These are phyloP conservation scores for Celoporthe dispersa DNA, from an alignment of 2,329 filamentous ascomycete genomes.

Conservation along the genomic window DNA sequence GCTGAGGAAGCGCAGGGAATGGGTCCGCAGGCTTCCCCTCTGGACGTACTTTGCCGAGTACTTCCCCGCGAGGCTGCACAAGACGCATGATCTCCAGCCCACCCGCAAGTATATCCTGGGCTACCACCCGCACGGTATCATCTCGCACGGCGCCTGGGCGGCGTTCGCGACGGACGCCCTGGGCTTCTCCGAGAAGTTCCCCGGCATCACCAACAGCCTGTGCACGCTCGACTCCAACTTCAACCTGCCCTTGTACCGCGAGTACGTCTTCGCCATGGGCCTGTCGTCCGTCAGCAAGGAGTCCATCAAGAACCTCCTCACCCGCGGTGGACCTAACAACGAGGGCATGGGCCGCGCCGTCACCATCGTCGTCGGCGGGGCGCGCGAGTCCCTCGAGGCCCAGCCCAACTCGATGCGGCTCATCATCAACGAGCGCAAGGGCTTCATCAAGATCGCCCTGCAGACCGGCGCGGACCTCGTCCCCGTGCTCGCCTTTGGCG, in stretches of 20 bases:
- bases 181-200: conserved; percentile 85
- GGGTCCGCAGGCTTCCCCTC: conserved; percentile 71
- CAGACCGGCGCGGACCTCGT: conserved; percentile 92
- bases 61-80: conserved; percentile 87
- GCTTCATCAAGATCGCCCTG: conserved; percentile 92
- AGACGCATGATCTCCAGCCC: conserved; percentile 76
- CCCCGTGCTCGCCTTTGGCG: conserved; percentile 88
- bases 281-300: conserved; percentile 88
- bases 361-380: conserved; percentile 93
- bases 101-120: conserved; percentile 95
- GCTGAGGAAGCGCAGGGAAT: conserved; percentile 74
- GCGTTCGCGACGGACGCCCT: conserved; percentile 90
- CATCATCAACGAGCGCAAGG: conserved; percentile 82
- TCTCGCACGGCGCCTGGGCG: conserved; percentile 92
- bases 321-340: conserved; percentile 73
- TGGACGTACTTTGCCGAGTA: conserved; percentile 93
- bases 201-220: conserved; percentile 91
- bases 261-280: conserved; percentile 90
- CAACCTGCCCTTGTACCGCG: conserved; percentile 87
- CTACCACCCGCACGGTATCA: conserved; percentile 97
- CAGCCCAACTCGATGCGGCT: conserved; percentile 77
- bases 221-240: conserved; percentile 97
- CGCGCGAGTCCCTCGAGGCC: conserved; percentile 88
- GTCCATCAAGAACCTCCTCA: conserved; percentile 86
- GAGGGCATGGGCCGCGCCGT: conserved; percentile 95